These are phyloP conservation scores for Cyberlindnera subsufficiens DNA, from an alignment of 805 yeast genomes.

Conservation along the genomic window DNA sequence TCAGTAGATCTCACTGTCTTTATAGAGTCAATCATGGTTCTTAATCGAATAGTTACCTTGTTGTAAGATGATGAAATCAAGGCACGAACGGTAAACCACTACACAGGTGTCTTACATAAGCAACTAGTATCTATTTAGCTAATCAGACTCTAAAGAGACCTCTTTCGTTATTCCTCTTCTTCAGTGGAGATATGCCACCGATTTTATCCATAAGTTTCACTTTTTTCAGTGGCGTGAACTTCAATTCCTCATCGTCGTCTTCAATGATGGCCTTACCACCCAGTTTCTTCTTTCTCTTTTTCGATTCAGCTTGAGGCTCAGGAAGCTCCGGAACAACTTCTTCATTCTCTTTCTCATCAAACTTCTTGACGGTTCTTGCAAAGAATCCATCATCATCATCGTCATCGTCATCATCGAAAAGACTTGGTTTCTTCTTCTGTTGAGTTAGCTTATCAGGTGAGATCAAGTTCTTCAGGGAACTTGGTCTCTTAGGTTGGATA, in stretches of 20 bases:
- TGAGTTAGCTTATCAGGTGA: conserved; percentile 13
- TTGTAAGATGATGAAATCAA: background rate
- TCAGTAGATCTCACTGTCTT: conserved; percentile 40
- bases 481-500: conserved; percentile 11
- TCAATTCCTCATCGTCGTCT: conserved; percentile 12
- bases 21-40: background rate
- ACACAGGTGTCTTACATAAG: too few species aligned
- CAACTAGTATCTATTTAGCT: too few species aligned
- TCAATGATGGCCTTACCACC: conserved; percentile 15
- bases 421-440: conserved; percentile 13
- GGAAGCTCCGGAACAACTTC: background rate
- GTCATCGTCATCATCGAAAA: conserved; percentile 24
- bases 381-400: conserved; percentile 24
- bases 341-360: background rate
- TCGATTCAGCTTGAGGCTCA: background rate
- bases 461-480: conserved; percentile 20
- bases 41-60: too few species aligned
- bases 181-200: conserved; percentile 23
- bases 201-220: conserved; percentile 21
- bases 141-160: conserved; percentile 18
- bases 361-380: conserved; percentile 10
- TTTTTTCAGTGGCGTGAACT: conserved; percentile 17
- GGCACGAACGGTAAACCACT: too few species aligned
- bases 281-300: conserved; percentile 18
- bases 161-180: conserved; percentile 22